Evolutionary conservation across 164 flowering plant species (phyloP).

Genomic region (Kingdonia uniflora): DNA sequence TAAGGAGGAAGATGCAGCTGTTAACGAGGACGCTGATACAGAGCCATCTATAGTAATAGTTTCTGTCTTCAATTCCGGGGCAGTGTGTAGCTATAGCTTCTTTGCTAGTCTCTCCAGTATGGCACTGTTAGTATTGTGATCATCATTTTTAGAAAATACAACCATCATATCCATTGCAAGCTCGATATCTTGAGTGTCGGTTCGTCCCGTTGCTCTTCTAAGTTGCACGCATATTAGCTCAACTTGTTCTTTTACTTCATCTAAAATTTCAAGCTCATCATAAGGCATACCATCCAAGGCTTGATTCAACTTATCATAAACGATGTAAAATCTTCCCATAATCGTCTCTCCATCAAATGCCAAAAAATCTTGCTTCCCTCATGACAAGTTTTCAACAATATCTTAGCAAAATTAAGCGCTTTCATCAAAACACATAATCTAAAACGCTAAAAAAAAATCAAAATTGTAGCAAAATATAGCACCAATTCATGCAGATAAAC

Average conservation of each 20-base stretch:
- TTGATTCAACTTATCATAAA: slow-evolving; percentile 35
- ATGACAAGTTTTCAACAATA: no score
- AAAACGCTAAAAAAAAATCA: no score
- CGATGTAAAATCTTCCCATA: slow-evolving; percentile 39
- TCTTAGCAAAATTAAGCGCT: no score
- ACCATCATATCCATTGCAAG: slow-evolving; percentile 89
- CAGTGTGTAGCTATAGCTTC: slow-evolving; percentile 47
- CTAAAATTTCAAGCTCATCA: slow-evolving; percentile 53
- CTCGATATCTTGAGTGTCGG: slow-evolving; percentile 78
- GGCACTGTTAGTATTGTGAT: slow-evolving; percentile 61
- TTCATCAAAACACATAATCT: no score
- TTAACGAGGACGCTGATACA: slow-evolving; percentile 11
- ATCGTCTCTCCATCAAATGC: slow-evolving; percentile 54
- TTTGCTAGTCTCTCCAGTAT: slow-evolving; percentile 61
- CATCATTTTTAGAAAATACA: slow-evolving; percentile 45
- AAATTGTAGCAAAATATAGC: no score
- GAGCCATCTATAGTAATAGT: slow-evolving; percentile 35
- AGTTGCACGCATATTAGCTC: slow-evolving; percentile 51
- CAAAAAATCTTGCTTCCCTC: no score
- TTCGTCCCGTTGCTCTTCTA: slow-evolving; percentile 51
- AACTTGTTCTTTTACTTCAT: slow-evolving; percentile 73
- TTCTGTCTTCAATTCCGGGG: slow-evolving; percentile 48
- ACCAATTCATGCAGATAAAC: no score
- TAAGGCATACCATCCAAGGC: slow-evolving; percentile 46
- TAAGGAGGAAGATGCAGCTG: slow-evolving; percentile 15